Evolutionary conservation across 2,329 filamentous ascomycete species (phyloP).

Genomic region (Ophiostoma novo-ulmi): DNA sequence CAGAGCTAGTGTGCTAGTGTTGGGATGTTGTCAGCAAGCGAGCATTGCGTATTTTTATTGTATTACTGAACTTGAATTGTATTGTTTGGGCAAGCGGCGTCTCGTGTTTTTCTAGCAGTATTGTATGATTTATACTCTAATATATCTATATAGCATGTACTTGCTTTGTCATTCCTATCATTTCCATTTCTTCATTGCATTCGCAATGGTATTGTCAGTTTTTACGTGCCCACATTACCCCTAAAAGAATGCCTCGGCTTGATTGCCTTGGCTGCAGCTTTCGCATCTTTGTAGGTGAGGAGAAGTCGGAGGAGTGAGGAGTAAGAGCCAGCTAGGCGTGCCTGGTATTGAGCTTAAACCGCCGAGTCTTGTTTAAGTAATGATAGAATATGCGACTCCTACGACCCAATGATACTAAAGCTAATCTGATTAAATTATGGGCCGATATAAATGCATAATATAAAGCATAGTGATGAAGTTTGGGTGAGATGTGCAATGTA

Average conservation of each 20-base stretch:
- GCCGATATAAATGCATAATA: neutral
- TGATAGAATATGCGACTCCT: no score
- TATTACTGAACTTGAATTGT: neutral
- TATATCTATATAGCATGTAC: conserved; percentile 2
- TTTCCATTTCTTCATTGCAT: neutral
- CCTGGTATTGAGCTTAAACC: neutral
- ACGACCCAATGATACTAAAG: neutral
- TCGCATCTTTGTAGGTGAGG: no score
- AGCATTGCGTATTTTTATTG: conserved; percentile 12
- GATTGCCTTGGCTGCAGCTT: neutral
- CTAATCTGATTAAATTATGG: no score
- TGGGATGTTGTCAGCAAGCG: conserved; percentile 33
- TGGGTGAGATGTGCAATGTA: neutral
- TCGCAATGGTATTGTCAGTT: neutral
- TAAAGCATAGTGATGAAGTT: neutral
- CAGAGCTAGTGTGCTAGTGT: conserved; percentile 43
- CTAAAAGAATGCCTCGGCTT: neutral
- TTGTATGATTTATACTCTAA: neutral
- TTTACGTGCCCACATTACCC: neutral
- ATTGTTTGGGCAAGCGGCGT: neutral
- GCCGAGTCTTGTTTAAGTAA: neutral
- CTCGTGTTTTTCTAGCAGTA: neutral
- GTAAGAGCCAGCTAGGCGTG: neutral
- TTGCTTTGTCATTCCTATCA: neutral
- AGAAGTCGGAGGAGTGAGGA: neutral